phyloP scores from a whole-genome alignment of 495 filamentous ascomycete genomes.

The Haplographium delicatum region DNA sequence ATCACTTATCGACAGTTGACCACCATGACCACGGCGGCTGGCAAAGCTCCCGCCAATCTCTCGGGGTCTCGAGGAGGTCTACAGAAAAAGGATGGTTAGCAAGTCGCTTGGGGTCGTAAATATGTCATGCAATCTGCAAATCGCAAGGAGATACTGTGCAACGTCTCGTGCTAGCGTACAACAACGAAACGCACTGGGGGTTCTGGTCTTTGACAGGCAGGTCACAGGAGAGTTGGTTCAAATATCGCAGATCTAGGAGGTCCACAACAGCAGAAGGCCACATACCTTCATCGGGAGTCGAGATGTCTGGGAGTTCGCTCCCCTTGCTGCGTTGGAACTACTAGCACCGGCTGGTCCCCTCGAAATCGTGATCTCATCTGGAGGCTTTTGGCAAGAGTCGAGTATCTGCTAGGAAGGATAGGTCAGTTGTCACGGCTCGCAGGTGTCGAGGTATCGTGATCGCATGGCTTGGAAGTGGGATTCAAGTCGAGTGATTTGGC shows the following conservation, averaged over 20 bases:
- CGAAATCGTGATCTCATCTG: conserved; percentile 23
- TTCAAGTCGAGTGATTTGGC: not conserved
- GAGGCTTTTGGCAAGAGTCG: conserved; percentile 13
- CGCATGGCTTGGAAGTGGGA: conserved; percentile 8
- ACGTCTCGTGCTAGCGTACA: conserved; percentile 16
- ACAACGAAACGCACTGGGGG: conserved; percentile 6
- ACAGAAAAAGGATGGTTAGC: conserved; percentile 20
- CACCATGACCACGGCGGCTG: conserved; percentile 49
- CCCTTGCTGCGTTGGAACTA: conserved; percentile 25
- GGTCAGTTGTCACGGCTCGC: not conserved
- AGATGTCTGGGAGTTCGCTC: conserved; percentile 6
- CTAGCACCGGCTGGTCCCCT: conserved; percentile 20
- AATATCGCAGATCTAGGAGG: too few relatives aligned
- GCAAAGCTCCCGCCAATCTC: conserved; percentile 50
- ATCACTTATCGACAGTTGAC: conserved; percentile 53
- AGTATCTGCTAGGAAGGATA: too few relatives aligned
- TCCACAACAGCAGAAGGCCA: conserved; percentile 11
- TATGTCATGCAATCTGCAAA: not conserved
- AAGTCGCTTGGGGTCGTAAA: not conserved
- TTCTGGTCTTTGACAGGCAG: too few relatives aligned
- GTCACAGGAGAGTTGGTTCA: too few relatives aligned
- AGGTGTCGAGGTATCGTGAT: conserved; percentile 7
- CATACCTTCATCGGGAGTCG: conserved; percentile 25
- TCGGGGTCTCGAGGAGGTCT: conserved; percentile 52
- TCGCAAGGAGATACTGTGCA: conserved; percentile 2